Base-by-base conservation (phyloP, 2,329 filamentous ascomycete species). In the Metarhizium brunneum region DNA sequence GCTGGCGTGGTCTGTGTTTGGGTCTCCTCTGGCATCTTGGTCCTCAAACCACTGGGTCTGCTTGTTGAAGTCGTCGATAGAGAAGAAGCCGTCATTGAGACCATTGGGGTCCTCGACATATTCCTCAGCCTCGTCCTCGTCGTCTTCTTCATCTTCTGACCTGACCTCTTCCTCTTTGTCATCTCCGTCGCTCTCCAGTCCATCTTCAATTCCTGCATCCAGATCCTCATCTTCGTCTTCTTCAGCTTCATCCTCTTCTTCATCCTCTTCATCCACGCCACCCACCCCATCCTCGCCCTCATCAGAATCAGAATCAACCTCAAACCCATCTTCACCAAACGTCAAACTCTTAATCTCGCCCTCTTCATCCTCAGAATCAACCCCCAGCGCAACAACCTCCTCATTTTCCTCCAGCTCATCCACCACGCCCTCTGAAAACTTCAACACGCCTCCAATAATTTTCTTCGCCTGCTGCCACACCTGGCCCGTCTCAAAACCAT, bases 51-150 rank as follows among this genome's bases (percentile, higher is more conserved):
- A 87, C 65, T 95, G 90, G 2, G 91, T 90, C 67, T 95, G 89
- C 68, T 87, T 90, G 77, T 99, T 99, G 80, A 99, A 99, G 57
- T 95, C 85, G 65, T 97, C 92, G 64, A 99, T 92, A 16, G 90
- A 95, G 74, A 99, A 99, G 75, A 99, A 99, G 5, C 91, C 92
- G 66, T 99, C 94, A 65, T 99, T 97, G 36, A 99, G 82, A 6
- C 91, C 90, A 66, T 94, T 80, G 4, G 85, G 84, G 65, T 97
- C 78, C 3, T 77, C 73, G 11, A 72, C 71, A 1, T 74, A 76
- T 2, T 79, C 77, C 0, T 72, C 68, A 3, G 71, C 71, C 2
- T 72, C 68, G 4, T 67, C 67, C 0, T 71, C 69, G 0, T 72
- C 70, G 0, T 65, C 69, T 1, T 66, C 68, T 3, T 64, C 64